Conservation (phyloP, 1,284 basidiomycete species). For the Hortiboletus rubellus region DNA sequence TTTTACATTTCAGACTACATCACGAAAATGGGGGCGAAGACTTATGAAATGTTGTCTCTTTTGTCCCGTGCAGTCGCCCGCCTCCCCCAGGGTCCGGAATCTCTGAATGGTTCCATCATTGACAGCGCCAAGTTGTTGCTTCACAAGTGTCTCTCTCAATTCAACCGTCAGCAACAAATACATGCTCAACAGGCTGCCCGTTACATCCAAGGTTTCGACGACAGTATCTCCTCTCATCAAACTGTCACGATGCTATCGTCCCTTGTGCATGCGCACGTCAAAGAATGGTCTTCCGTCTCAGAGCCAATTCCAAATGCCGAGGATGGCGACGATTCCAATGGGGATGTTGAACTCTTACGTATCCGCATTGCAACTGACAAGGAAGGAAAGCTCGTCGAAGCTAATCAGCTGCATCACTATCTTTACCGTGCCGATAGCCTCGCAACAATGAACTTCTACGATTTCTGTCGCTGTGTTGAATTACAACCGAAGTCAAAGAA, state of each 20-base stretch:
- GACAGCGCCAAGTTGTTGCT: neutral
- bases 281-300: neutral
- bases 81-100: too few species aligned
- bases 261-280: neutral
- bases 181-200: constrained; percentile 14
- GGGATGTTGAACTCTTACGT: too few species aligned
- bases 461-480: too few species aligned
- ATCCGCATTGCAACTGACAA: too few species aligned
- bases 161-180: constrained; percentile 14
- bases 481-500: neutral
- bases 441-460: too few species aligned
- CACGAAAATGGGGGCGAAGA: constrained; percentile 12
- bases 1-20: constrained; percentile 21
- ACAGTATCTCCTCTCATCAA: constrained; percentile 8
- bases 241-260: constrained; percentile 10
- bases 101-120: too few species aligned
- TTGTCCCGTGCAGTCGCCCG: constrained; percentile 9
- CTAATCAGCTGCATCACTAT: too few species aligned
- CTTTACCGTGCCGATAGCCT: too few species aligned
- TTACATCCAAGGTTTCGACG: constrained; percentile 10
- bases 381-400: too few species aligned
- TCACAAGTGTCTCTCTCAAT: constrained; percentile 16
- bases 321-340: too few species aligned
- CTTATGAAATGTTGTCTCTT: constrained; percentile 9
- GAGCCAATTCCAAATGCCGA: too few species aligned